Evolutionary conservation across 257 asterid species (phyloP), one percentile per base, ranked within the genome.

Genomic region (Fraxinus pennsylvanica): DNA sequence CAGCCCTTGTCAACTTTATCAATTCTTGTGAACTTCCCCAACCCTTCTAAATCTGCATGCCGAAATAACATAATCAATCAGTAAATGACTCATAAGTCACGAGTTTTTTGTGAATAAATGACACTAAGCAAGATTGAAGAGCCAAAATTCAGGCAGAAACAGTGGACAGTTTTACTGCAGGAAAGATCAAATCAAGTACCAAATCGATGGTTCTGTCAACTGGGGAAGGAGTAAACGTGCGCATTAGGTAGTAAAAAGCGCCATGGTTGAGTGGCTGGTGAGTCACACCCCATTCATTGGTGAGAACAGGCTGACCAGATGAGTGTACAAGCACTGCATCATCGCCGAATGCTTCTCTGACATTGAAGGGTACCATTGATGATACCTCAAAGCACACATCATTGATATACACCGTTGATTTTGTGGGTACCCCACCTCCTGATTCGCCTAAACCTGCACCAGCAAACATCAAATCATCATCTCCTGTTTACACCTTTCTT

Each of bases 301-400:
- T 90, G 70, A 88, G 61, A 50, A 94, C 96, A 1, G 97, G 92
- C 73, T 90, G 96, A 43, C 97, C 99, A 39, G 97, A 72, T 1
- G 97, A 83, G 50, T 93, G 90, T 22, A 96, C 59, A 22, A 96
- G 91, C 72, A 91, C 82, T 0, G 96, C 98, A 72, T 91, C 98
- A 3, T 93, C 93, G 0, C 99, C 99, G n/a, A 96, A 96, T 27
- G 94, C 92, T 72, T 91, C 97, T 54, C 91, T 83, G 68, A 96
- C 97, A 41, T 86, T 89, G 73, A 96, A 88, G 35, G 93, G 92
- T 25, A 88, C 91, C 15, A 15, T 33, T 25, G 94, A 87, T 67
- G 87, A 91, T 73, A 93, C 96, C 88, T 96, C 99, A 39, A 96
- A 88, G 78, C 95, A 92, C 43, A 93, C 96, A 29, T 93, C 99